Percentiles rank a stretch among this genome's conserved stretches.
phyloP scores from a whole-genome alignment of 2,329 filamentous ascomycete genomes.

The Westerdykella ornata region DNA sequence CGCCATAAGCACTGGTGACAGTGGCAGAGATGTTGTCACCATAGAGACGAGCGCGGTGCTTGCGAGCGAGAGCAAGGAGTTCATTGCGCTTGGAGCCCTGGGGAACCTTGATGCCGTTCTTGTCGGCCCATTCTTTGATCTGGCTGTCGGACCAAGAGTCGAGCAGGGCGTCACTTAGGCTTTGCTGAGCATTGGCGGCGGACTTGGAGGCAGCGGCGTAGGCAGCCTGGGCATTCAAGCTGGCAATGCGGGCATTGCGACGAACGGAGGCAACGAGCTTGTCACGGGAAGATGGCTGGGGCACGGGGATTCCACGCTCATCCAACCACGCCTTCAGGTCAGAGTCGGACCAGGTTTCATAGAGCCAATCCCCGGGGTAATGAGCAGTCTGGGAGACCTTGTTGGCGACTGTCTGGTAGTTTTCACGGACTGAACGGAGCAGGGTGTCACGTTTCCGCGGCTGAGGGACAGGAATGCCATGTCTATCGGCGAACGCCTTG shows the following conservation, averaged over 20 bases:
- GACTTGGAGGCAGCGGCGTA: constrained; percentile 41
- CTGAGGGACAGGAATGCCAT: constrained; percentile 80
- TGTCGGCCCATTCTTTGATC: constrained; percentile 88
- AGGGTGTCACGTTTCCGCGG: constrained; percentile 79
- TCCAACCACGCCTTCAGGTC: constrained; percentile 94
- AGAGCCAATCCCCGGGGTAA: constrained; percentile 97
- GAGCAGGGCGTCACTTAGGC: constrained; percentile 74
- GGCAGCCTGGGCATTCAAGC: constrained; percentile 57
- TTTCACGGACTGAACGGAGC: constrained; percentile 68
- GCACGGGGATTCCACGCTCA: constrained; percentile 73
- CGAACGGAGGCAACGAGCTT: constrained; percentile 83
- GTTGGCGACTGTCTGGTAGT: constrained; percentile 72
- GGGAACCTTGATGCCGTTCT: constrained; percentile 81
- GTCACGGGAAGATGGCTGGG: constrained; percentile 78
- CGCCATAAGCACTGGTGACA: constrained; percentile 39
- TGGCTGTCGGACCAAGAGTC: constrained; percentile 84
- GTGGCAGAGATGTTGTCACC: constrained; percentile 53
- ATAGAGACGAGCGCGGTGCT: constrained; percentile 67
- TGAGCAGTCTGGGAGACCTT: constrained; percentile 66
- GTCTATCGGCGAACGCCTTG: constrained; percentile 84
- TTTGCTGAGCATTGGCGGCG: constrained; percentile 57
- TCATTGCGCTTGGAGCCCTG: constrained; percentile 90
- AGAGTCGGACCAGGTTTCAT: constrained; percentile 83
- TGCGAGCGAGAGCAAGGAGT: constrained; percentile 79
- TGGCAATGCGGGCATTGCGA: constrained; percentile 78